Conservation (phyloP, 306 rosid species). For the Heteromeles arbutifolia region DNA sequence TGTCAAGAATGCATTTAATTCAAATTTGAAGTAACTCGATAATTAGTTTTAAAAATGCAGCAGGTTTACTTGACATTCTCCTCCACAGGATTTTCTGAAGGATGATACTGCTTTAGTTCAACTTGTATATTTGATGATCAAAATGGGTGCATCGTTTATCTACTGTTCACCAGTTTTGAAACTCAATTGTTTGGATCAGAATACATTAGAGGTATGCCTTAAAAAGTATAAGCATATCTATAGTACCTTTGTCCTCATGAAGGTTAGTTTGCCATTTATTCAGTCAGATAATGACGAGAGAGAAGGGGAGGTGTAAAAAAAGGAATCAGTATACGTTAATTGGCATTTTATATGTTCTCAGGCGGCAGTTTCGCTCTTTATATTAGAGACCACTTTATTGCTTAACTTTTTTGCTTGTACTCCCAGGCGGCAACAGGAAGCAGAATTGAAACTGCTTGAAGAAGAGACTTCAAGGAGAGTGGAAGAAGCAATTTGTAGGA, state of each 20-base stretch:
- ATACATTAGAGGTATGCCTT: slow-evolving; percentile 98
- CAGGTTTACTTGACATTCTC: slow-evolving; percentile 85
- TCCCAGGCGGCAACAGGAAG: slow-evolving; percentile 63
- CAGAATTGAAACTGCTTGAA: slow-evolving; percentile 63
- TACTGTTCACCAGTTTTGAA: slow-evolving; percentile 95
- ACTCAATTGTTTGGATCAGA: slow-evolving; percentile 98
- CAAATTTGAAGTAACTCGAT: slow-evolving; percentile 36
- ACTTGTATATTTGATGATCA: slow-evolving; percentile 97
- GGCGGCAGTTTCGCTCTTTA: slow-evolving; percentile 18
- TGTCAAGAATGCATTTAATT: slow-evolving; percentile 25
- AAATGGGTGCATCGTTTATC: slow-evolving; percentile 89
- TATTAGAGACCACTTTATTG: slow-evolving; percentile 32
- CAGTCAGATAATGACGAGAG: slow-evolving; percentile 27
- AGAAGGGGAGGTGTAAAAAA: slow-evolving; percentile 2
- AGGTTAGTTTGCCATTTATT: slow-evolving; percentile 80
- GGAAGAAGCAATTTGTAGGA: slow-evolving; percentile 65
- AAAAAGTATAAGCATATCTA: slow-evolving; percentile 72
- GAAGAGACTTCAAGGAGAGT: slow-evolving; percentile 78
- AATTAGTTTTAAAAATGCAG: slow-evolving; percentile 73
- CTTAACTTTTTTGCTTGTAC: slow-evolving; percentile 27
- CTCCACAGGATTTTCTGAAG: slow-evolving; percentile 97
- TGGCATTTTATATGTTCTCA: slow-evolving; percentile 16
- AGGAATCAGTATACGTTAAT: slow-evolving; percentile 20
- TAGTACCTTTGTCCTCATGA: slow-evolving; percentile 63
- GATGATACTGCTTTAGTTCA: slow-evolving; percentile 95